These are phyloP conservation scores for Spathaspora arborariae DNA, from an alignment of 805 yeast genomes.

Conservation along the genomic window DNA sequence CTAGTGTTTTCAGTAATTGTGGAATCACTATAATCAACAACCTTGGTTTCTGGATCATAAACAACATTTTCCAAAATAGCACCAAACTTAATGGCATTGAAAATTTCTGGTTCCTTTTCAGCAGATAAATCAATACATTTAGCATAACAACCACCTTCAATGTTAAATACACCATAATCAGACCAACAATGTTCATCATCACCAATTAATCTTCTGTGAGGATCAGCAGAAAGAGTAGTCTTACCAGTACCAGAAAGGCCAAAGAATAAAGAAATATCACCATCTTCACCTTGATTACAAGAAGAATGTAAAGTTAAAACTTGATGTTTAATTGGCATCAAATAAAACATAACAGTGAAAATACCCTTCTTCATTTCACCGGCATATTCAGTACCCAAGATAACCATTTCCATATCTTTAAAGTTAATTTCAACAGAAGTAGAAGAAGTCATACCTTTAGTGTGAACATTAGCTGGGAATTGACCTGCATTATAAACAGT, in stretches of 20 bases:
- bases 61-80: constrained; percentile 91
- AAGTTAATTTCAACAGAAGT: constrained; percentile 96
- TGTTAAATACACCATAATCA: constrained; percentile 95
- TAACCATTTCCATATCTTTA: constrained; percentile 98
- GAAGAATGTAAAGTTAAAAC: constrained; percentile 94
- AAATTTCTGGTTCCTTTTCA: constrained; percentile 97
- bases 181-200: constrained; percentile 99
- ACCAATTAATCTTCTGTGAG: constrained; percentile 89
- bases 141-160: constrained; percentile 99
- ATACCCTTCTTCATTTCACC: constrained; percentile 99
- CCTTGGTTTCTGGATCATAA: constrained; percentile 73
- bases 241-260: constrained; percentile 98
- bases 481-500: constrained; percentile 98
- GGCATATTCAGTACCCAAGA: constrained; percentile 97
- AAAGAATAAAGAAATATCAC: constrained; percentile 92
- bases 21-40: constrained; percentile 80
- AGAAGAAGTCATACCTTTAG: constrained; percentile 95
- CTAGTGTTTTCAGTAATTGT: constrained; percentile 94
- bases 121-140: constrained; percentile 85
- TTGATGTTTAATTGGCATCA: constrained; percentile 92
- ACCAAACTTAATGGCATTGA: constrained; percentile 91
- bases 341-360: constrained; percentile 97
- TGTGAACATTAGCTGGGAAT: constrained; percentile 95
- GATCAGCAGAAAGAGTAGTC: constrained; percentile 96
- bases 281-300: constrained; percentile 83